Evolutionary conservation across 2,329 filamentous ascomycete genomes (phyloP), one percentile per base, ranked within the genome.

Genomic region (Xylaria multiplex): DNA sequence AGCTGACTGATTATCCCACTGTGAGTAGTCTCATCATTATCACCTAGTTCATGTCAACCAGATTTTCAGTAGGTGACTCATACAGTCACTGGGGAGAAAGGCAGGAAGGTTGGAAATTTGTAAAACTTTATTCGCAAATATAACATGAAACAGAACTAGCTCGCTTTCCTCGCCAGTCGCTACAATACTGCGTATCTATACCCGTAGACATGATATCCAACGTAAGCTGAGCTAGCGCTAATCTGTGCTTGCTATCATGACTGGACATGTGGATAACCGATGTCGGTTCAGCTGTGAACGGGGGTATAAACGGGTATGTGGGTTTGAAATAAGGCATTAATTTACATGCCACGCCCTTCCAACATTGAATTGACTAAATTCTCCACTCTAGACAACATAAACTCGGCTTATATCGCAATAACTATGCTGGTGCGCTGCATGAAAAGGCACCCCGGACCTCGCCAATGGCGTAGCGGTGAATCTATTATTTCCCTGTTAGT

Each of bases 361-460:
- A 56, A 40, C 24, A 9, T 7, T 30, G 54, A 65, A 49, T 37
- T 49, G 40, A n/a, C 35, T 30, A 22, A 59, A 64, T 32, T 59
- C 48, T 48, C 58, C 46, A 54, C 58, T 48, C 32, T 37, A 6
- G 22, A 52, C 46, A 40, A 61, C 43, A 50, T 13, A 6, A 49
- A 27, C 48, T 58, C 22, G 40, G 13, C 24, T 52, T 14, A 60
- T 19, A 50, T 64, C 40, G 19, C 42, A 43, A 37, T 48, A 19
- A 49, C 11, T 66, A 68, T 9, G 30, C 49, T n/a, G 61, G 54
- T 2, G 40, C 43, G 16, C 53, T 42, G 27, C 67, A 69, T 19
- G 67, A 66, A 58, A 76, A 76, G 24, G 74, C 69, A 45, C 74
- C 72, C 5, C 72, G 69, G 8, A 75, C 72, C 16, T 56, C 45